Base-by-base conservation (phyloP, 2,329 filamentous ascomycete genomes). In the Myotisia sp. region DNA sequence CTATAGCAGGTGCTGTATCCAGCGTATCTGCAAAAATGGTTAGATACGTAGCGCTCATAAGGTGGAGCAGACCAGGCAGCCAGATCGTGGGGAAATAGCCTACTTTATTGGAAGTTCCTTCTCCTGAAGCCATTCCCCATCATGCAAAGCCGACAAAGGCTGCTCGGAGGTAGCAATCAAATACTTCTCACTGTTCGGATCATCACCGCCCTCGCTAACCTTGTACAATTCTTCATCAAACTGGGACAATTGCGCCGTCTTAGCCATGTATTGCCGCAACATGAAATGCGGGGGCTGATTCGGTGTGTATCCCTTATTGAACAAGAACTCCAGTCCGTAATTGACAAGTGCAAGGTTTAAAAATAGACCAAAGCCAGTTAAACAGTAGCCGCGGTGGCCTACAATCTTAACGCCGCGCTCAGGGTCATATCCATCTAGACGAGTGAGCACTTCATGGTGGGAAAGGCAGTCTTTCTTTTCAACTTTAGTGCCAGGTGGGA, bases 151-250 rank as follows among this genome's bases (percentile, higher is more conserved):
- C 17, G 84, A 93, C 52, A 98, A 77, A 13, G 90, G 90, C 59
- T 98, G 90, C 58, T 98, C 90, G 18, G 81, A 90, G 39, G 85
- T 93, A 9, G 83, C 83, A 50, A 79, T 79, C 23, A 76, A 59
- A 51, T 76, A 76, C 64, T 94, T 94, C 63, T 95, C 90, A 33
- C 80, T 83, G 48, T 83, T 74, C 44, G 83, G 75, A 48, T 92
- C 84, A 39, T 83, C 81, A 54, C 80, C 79, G n/a, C n/a, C n/a
- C 45, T 87, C 76, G 16, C 69, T 69, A 36, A 98, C 87, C 64
- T 95, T 95, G 70, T 98, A 98, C 33, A 98, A 67, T 59, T 95
- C 87, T 57, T 95, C 90, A 52, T 98, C 90, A 51, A 98, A 98
- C 51, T 94, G 82, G 47, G 90, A 85, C 17, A 98, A 74, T 62